These are phyloP conservation scores for Claviceps sorghi DNA, from an alignment of 2,329 filamentous ascomycete species.

Conservation along the genomic window DNA sequence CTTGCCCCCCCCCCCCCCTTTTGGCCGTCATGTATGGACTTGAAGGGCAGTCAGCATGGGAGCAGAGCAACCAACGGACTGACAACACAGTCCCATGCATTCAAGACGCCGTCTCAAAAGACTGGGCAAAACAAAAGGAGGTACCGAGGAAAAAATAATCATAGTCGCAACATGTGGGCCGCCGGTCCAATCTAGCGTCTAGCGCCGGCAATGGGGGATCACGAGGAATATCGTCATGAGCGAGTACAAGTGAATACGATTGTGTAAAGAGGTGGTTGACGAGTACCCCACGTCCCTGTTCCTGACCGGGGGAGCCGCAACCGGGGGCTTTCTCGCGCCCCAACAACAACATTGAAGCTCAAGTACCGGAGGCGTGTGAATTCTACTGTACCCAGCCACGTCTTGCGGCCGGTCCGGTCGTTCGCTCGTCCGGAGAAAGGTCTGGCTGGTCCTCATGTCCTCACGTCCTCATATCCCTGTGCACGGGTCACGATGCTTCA, in stretches of 20 bases:
- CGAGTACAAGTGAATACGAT: no score
- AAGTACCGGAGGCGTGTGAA: neutral
- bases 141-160: no score
- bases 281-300: no score
- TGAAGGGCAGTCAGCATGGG: no score
- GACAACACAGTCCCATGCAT: no score
- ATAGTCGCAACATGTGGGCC: neutral
- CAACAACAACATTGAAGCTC: neutral
- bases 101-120: no score
- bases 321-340: neutral
- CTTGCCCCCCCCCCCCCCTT: no score
- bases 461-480: neutral
- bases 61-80: no score
- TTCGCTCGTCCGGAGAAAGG: no score
- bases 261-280: no score
- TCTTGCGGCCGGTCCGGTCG: neutral
- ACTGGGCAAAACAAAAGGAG: no score
- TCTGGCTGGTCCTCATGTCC: neutral
- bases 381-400: neutral
- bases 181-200: neutral
- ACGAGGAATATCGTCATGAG: slow-evolving; percentile 10
- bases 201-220: slow-evolving; percentile 7
- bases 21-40: no score
- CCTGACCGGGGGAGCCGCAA: neutral
- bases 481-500: slow-evolving; percentile 7